phyloP scores from a whole-genome alignment of 306 rosid species.

The Quercus suber region DNA sequence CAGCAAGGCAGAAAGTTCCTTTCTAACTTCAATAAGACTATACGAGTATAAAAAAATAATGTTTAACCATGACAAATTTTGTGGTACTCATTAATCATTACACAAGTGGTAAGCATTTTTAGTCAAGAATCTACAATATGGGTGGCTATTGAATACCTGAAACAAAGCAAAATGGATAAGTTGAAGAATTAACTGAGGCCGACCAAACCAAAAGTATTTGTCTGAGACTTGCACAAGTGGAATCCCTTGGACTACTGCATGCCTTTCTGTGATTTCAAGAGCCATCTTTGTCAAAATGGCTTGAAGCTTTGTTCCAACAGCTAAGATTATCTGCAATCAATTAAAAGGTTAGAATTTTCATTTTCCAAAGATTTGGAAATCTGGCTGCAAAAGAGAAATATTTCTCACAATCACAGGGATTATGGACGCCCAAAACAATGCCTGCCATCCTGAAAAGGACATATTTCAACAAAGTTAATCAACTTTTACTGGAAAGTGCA shows the following conservation, averaged over 20 bases:
- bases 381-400: not conserved
- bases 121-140: not conserved
- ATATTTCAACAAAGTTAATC: not conserved
- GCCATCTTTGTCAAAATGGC: slow-evolving; percentile 85
- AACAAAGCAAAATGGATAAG: slow-evolving; percentile 92
- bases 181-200: slow-evolving; percentile 80
- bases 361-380: slow-evolving; percentile 8
- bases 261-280: slow-evolving; percentile 78
- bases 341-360: slow-evolving; percentile 1
- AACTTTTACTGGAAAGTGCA: not conserved
- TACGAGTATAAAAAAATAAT: not conserved
- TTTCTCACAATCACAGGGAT: slow-evolving; percentile 72
- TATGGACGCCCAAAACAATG: slow-evolving; percentile 77
- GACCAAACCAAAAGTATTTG: slow-evolving; percentile 87
- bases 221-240: slow-evolving; percentile 95
- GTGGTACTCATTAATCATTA: not conserved
- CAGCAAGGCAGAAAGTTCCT: not conserved
- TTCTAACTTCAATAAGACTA: not conserved
- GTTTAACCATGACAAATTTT: not conserved
- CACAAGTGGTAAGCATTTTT: not conserved
- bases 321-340: slow-evolving; percentile 71
- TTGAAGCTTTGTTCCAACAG: slow-evolving; percentile 88
- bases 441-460: slow-evolving; percentile 69
- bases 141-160: slow-evolving; percentile 60
- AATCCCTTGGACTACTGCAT: slow-evolving; percentile 94